Evolutionary conservation across 495 filamentous ascomycete genomes (phyloP).

Genomic region (Sporormia fimetaria): DNA sequence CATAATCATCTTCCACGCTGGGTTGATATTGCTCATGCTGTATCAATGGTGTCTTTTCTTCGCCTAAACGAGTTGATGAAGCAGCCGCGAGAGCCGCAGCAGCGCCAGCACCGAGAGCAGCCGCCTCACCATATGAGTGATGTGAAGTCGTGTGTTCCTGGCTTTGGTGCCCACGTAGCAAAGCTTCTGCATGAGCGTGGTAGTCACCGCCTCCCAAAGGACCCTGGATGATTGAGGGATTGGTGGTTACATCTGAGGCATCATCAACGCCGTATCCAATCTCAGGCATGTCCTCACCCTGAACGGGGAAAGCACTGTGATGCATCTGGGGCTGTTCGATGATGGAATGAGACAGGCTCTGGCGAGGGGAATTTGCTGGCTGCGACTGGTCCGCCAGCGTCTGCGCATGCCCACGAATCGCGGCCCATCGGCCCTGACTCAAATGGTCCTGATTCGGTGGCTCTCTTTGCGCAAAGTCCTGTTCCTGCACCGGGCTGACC

Average conservation of each 20-base stretch:
- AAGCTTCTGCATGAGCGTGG: slow-evolving; percentile 34
- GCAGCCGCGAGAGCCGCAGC: slow-evolving; percentile 37
- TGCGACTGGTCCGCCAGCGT: slow-evolving; percentile 14
- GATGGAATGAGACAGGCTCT: slow-evolving; percentile 57
- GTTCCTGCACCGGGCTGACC: slow-evolving; percentile 10
- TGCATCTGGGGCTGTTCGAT: slow-evolving; percentile 47
- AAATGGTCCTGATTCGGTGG: slow-evolving; percentile 3
- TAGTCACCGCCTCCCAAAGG: slow-evolving; percentile 46
- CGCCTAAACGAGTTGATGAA: slow-evolving; percentile 30
- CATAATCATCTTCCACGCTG: slow-evolving; percentile 41
- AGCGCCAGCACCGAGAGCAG: slow-evolving; percentile 33
- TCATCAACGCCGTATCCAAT: slow-evolving; percentile 50
- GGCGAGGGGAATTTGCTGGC: slow-evolving; percentile 58
- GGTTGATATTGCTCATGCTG: slow-evolving; percentile 36
- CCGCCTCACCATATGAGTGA: slow-evolving; percentile 33
- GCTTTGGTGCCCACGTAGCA: slow-evolving; percentile 35
- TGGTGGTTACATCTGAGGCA: slow-evolving; percentile 63
- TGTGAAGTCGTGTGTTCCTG: slow-evolving; percentile 26
- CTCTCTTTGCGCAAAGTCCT: slow-evolving; percentile 1
- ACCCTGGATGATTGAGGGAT: slow-evolving; percentile 64
- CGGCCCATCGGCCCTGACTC: slow-evolving; percentile 26
- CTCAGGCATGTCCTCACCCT: slow-evolving; percentile 47
- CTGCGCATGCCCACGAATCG: slow-evolving; percentile 23
- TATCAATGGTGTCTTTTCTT: slow-evolving; percentile 40
- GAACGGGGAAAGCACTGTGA: slow-evolving; percentile 51